Base-by-base conservation (phyloP, 176 grass and related monocot species). In the Typha latifolia region DNA sequence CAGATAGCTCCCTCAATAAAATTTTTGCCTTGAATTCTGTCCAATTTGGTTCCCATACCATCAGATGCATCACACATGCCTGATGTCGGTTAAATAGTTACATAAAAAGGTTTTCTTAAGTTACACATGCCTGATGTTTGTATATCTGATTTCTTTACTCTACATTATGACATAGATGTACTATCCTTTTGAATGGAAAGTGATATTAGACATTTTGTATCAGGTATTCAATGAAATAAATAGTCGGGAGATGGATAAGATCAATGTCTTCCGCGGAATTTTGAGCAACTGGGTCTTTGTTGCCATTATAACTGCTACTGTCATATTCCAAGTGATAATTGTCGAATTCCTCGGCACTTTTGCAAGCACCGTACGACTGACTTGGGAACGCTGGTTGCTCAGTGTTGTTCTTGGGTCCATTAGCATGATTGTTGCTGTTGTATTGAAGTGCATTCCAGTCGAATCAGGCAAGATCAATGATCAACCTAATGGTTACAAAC, bases 201-300 rank as follows among this genome's bases (percentile, higher is more conserved):
- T 59, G 53, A 22, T 59, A 19, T 4, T 59, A 59, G 20, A 63
- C 32, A 11, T 64, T 37, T 52, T 76, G 8, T 20, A 6, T 43
- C 49, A 97, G 94, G 94, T 97, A 1, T 97, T 97, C 81, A 97
- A 97, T 14, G 94, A 97, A 84, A 86, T 97, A 78, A 97, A 92
- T 69, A 97, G 94, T 59, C 81, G 89, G 61, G 88, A 97, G 37
- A 89, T 97, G 89, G 78, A 97, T 62, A 97, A 90, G 94, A 90
- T 97, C 2, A 92, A 97, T 48, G 64, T 97, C 37, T 84, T 97
- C 48, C 62, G 63, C 14, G 94, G 89, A 20, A 82, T 97, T 20
- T 16, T 97, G 4, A 68, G 81, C 77, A 97, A 87, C 47, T 90
- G 83, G 89, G 69, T 82, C 68, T 97, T 97, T 53, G 12, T 88